These are phyloP conservation scores for Bryoerythrophyllum caledonicum DNA, from an alignment of 225 moss, liverwort and hornwort genomes.

Conservation along the genomic window DNA sequence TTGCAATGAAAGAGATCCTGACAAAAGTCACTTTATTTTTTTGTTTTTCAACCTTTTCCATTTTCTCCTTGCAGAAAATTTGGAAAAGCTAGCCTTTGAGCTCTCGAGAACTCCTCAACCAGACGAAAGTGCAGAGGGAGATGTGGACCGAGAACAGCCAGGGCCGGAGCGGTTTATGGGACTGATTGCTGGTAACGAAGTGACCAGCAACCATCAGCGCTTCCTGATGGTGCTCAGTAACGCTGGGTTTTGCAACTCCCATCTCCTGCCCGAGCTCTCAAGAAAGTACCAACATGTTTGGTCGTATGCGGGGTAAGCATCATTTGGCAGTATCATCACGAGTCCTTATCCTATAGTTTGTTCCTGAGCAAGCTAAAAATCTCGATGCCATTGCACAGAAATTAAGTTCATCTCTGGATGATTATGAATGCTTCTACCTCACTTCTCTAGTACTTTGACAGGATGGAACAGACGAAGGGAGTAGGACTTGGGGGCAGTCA, in stretches of 20 bases:
- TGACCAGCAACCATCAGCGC: conserved; percentile 77
- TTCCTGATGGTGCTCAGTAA: conserved; percentile 94
- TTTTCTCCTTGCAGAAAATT: conserved; percentile 54
- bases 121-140: conserved; percentile 49
- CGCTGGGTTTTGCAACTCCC: conserved; percentile 75
- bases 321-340: no score
- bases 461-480: conserved; percentile 52
- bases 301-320: conserved; percentile 62
- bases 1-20: neutral
- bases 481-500: conserved; percentile 52
- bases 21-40: neutral
- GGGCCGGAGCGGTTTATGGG: conserved; percentile 66
- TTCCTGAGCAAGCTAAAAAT: conserved; percentile 15
- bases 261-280: conserved; percentile 69
- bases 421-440: conserved; percentile 16
- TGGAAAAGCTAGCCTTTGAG: conserved; percentile 79
- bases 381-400: neutral
- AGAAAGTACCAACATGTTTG: conserved; percentile 82
- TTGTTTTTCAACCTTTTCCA: neutral
- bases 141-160: conserved; percentile 36
- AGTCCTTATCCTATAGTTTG: conserved; percentile 2
- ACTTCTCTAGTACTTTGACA: conserved; percentile 29
- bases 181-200: conserved; percentile 84
- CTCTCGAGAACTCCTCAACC: conserved; percentile 58
- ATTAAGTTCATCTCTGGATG: conserved; percentile 1